phyloP scores from a whole-genome alignment of 805 yeast species.

The Ogataea zsoltii region DNA sequence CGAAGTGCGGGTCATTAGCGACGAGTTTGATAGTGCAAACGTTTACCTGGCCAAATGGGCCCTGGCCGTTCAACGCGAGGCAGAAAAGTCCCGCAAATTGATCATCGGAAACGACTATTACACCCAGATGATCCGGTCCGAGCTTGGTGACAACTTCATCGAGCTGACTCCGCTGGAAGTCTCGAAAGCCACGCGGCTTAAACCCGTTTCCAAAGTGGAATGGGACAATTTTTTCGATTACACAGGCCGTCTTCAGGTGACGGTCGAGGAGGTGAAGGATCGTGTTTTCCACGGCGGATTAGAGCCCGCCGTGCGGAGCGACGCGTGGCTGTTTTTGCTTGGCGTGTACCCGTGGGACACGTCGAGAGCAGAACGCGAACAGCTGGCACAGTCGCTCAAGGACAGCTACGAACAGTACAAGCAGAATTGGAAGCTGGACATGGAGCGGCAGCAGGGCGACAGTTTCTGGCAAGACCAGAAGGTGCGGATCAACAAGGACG shows the following conservation, averaged over 20 bases:
- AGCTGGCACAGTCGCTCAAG: constrained; percentile 54
- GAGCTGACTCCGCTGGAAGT: constrained; percentile 60
- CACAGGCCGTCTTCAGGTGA: constrained; percentile 70
- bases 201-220: constrained; percentile 67
- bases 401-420: constrained; percentile 55
- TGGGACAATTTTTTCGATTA: constrained; percentile 86
- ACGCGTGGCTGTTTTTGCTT: constrained; percentile 85
- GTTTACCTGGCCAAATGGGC: constrained; percentile 97
- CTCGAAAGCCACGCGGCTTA: constrained; percentile 59
- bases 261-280: constrained; percentile 76
- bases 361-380: constrained; percentile 63
- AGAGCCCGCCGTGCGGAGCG: constrained; percentile 54
- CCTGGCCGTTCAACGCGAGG: constrained; percentile 86
- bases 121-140: constrained; percentile 52
- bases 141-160: constrained; percentile 56
- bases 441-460: constrained; percentile 49
- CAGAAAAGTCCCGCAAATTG: constrained; percentile 58
- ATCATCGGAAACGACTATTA: constrained; percentile 62
- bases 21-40: constrained; percentile 91
- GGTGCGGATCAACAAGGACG: constrained; percentile 88
- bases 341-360: constrained; percentile 91
- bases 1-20: constrained; percentile 76
- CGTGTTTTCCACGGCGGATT: constrained; percentile 91
- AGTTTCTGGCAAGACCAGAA: constrained; percentile 89
- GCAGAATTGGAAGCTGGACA: constrained; percentile 67